These are phyloP conservation scores for Cryptomeria japonica DNA, from an alignment of 75 land plant species.

Conservation along the genomic window DNA sequence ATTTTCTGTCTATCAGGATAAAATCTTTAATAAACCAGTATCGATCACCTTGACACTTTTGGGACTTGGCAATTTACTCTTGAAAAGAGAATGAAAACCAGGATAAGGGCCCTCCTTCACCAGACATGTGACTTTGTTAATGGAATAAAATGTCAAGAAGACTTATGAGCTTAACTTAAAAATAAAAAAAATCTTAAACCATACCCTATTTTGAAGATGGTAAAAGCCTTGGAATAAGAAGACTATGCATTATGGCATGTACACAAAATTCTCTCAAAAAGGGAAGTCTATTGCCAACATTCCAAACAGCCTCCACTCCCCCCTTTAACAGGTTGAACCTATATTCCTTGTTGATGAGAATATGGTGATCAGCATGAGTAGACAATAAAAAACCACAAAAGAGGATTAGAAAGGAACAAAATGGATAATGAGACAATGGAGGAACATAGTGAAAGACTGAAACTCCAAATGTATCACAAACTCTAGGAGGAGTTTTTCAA, in stretches of 20 bases:
- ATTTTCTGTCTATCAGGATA: background rate
- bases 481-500: too few relatives aligned
- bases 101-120: background rate
- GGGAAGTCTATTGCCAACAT: background rate
- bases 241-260: background rate
- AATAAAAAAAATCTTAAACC: background rate
- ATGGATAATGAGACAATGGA: background rate
- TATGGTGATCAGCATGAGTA: background rate
- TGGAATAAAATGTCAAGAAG: background rate
- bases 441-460: background rate
- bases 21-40: background rate
- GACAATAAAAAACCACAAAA: background rate
- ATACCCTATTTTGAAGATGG: background rate
- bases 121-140: background rate
- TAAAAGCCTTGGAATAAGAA: background rate
- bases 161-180: too few relatives aligned
- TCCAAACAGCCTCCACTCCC: background rate
- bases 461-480: too few relatives aligned
- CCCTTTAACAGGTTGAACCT: background rate
- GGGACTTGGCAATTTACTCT: background rate
- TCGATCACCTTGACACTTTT: background rate
- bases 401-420: background rate
- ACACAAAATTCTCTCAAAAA: background rate
- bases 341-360: background rate
- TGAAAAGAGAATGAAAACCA: background rate